Percentiles rank a stretch among this genome's conserved stretches.
phyloP scores from a whole-genome alignment of 1,284 basidiomycete species.

The Cryptococcus sp. region DNA sequence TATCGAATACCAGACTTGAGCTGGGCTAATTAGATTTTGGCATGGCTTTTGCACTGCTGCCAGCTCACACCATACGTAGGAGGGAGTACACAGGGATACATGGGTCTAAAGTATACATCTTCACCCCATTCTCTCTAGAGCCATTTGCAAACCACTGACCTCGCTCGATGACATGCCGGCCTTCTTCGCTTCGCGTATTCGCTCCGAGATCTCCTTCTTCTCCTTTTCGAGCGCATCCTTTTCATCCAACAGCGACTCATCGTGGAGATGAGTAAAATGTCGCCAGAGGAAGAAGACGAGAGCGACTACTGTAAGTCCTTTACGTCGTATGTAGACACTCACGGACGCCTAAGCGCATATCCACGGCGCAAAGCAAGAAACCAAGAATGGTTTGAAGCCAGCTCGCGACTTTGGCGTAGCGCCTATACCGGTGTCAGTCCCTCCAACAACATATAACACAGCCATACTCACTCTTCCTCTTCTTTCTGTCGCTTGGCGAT shows the following conservation, averaged over 20 bases:
- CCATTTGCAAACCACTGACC: slow-evolving; percentile 17
- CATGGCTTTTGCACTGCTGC: no score
- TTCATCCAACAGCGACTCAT: slow-evolving; percentile 16
- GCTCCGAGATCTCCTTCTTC: slow-evolving; percentile 32
- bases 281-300: slow-evolving; percentile 43
- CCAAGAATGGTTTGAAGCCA: slow-evolving; percentile 37
- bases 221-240: slow-evolving; percentile 30
- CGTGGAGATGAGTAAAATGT: slow-evolving; percentile 31
- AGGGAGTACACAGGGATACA: neutral
- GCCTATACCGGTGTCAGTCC: slow-evolving; percentile 8
- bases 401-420: slow-evolving; percentile 34
- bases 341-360: slow-evolving; percentile 36
- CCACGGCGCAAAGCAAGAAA: slow-evolving; percentile 31
- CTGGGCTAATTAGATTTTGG: no score
- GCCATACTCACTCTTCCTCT: slow-evolving; percentile 35
- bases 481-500: slow-evolving; percentile 36
- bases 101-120: neutral
- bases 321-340: slow-evolving; percentile 1
- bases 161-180: slow-evolving; percentile 23
- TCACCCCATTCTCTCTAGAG: slow-evolving; percentile 14
- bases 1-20: no score
- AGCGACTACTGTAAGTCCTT: slow-evolving; percentile 14
- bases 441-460: neutral
- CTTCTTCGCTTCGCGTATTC: slow-evolving; percentile 33
- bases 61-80: neutral